Conservation (phyloP, 495 filamentous ascomycete genomes). For the Glarea lozoyensis region DNA sequence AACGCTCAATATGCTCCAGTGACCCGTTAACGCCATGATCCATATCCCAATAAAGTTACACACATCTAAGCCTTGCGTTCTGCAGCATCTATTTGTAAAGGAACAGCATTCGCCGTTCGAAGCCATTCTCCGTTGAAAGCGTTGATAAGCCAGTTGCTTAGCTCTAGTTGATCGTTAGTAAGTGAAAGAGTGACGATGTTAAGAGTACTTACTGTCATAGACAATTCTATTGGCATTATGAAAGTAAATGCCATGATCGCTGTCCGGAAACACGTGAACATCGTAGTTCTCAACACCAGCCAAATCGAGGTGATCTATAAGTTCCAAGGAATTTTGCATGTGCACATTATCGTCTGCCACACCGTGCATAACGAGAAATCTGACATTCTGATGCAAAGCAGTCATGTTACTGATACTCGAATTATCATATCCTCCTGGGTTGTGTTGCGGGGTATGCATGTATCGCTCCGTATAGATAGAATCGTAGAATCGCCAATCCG, state of each 20-base stretch:
- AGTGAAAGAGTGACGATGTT: constrained; percentile 20
- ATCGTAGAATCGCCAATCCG: constrained; percentile 94
- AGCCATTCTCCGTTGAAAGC: constrained; percentile 95
- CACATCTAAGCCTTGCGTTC: too few relatives aligned
- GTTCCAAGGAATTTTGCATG: constrained; percentile 78
- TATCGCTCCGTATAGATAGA: constrained; percentile 94
- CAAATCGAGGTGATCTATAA: constrained; percentile 83
- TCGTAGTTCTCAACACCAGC: constrained; percentile 88
- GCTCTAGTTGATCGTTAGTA: constrained; percentile 40
- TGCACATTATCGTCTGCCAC: constrained; percentile 95
- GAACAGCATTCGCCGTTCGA: constrained; percentile 17
- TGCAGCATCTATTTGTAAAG: constrained; percentile 14
- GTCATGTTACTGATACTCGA: constrained; percentile 62
- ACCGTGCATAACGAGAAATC: constrained; percentile 93
- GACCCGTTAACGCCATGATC: too few relatives aligned
- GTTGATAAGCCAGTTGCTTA: constrained; percentile 89
- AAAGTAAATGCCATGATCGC: constrained; percentile 90
- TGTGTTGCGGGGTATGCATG: constrained; percentile 86
- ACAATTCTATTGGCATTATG: constrained; percentile 90
- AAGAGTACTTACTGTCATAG: constrained; percentile 71
- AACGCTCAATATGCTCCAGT: too few relatives aligned
- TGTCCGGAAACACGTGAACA: constrained; percentile 92
- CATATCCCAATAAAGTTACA: too few relatives aligned
- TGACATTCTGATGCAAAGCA: constrained; percentile 61
- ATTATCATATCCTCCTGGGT: constrained; percentile 66